These are phyloP conservation scores for Cicer yamashitae DNA, from an alignment of 306 rosid genomes.

Conservation along the genomic window DNA sequence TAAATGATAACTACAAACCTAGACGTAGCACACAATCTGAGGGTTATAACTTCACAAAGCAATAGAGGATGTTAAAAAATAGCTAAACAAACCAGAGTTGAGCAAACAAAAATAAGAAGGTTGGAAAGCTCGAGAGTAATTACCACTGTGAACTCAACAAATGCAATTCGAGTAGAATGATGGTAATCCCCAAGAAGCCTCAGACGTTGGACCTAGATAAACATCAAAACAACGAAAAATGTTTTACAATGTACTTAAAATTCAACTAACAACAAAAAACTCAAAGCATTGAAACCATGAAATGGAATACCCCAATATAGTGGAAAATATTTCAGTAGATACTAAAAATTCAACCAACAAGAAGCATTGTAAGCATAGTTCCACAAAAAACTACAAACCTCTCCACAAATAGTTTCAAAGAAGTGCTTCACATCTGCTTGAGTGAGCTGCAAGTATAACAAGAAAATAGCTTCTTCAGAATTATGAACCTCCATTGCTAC, in stretches of 20 bases:
- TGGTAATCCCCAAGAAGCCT: constrained; percentile 98
- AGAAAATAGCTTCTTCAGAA: constrained; percentile 33
- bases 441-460: constrained; percentile 69
- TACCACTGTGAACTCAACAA: constrained; percentile 91
- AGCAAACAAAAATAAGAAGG: constrained; percentile 22
- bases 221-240: constrained; percentile 35
- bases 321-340: constrained; percentile 29
- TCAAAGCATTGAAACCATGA: constrained; percentile 68
- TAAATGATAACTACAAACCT: constrained; percentile 30
- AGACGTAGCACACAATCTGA: constrained; percentile 22
- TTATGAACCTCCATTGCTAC: constrained; percentile 18
- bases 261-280: constrained; percentile 35
- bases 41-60: constrained; percentile 23
- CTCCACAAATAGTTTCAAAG: constrained; percentile 96
- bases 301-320: constrained; percentile 35
- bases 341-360: constrained; percentile 34
- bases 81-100: constrained; percentile 18
- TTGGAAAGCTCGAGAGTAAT: constrained; percentile 28
- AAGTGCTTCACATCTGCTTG: constrained; percentile 91
- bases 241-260: constrained; percentile 32
- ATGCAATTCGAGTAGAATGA: constrained; percentile 95
- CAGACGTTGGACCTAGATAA: constrained; percentile 82
- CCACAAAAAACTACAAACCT: constrained; percentile 62
- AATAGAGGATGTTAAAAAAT: neutral
- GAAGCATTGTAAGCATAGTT: constrained; percentile 7